Conservation (phyloP, 306 rosid species). For the Dicorynia guianensis region DNA sequence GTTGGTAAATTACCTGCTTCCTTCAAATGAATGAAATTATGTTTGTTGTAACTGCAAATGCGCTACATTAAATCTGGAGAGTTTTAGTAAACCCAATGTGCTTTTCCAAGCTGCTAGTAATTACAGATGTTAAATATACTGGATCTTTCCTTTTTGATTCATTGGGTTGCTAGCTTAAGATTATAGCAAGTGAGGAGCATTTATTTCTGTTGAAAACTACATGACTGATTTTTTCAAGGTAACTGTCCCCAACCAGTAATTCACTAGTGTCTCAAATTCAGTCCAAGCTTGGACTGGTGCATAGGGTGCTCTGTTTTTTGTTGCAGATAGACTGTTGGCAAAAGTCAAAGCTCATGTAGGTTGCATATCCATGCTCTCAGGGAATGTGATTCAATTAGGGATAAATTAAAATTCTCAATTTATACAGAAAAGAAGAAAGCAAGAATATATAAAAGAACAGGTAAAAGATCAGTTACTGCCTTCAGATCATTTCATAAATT, state of each 20-base stretch:
- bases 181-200: no score
- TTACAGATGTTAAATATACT: neutral
- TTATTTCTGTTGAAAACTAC: no score
- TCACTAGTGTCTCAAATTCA: neutral
- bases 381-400: neutral
- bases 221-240: slow-evolving; percentile 32
- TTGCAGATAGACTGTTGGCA: no score
- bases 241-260: no score
- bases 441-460: no score
- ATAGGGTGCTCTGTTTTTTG: no score
- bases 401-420: neutral
- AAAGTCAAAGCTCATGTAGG: no score
- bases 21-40: slow-evolving; percentile 15
- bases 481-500: neutral
- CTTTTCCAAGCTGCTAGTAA: neutral
- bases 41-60: slow-evolving; percentile 28
- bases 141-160: neutral
- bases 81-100: neutral
- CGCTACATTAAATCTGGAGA: slow-evolving; percentile 22
- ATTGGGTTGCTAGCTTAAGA: neutral
- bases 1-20: slow-evolving; percentile 12
- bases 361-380: no score
- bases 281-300: slow-evolving; percentile 9
- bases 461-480: no score
- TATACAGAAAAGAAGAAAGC: no score